Conservation (phyloP, 305 asterid genomes). For the Withania somnifera region DNA sequence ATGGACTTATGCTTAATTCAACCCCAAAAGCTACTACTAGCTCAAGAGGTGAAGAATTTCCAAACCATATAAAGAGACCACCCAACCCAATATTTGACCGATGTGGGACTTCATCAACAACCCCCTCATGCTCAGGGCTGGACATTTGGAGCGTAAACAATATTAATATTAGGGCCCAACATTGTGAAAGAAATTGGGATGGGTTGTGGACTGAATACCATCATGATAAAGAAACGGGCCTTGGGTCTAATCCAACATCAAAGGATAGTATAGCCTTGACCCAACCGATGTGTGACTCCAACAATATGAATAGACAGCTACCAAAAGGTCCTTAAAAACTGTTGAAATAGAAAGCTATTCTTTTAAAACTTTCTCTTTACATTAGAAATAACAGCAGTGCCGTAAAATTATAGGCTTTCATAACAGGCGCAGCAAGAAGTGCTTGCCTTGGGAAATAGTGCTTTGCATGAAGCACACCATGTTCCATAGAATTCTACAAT, state of each 20-base stretch:
- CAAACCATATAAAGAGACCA: not conserved
- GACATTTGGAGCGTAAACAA: not conserved
- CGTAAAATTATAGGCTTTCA: not conserved
- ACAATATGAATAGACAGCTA: not conserved
- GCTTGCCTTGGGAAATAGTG: conserved; percentile 71
- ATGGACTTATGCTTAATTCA: not conserved
- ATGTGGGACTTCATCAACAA: not conserved
- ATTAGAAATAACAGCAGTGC: not conserved
- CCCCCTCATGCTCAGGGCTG: not conserved
- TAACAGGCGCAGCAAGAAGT: not conserved
- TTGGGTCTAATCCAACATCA: not conserved
- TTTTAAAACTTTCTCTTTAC: not conserved
- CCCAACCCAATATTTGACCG: not conserved
- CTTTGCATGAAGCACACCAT: conserved; percentile 96
- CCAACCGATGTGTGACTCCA: not conserved
- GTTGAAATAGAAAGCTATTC: not conserved
- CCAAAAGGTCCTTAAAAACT: not conserved
- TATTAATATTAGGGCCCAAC: not conserved
- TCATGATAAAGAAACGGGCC: not conserved
- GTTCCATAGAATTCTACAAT: conserved; percentile 88
- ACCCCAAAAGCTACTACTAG: not conserved
- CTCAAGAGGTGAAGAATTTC: not conserved
- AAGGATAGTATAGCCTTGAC: not conserved
- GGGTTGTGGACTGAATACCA: not conserved
- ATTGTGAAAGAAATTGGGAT: not conserved